Evolutionary conservation across 495 filamentous ascomycete genomes (phyloP).

Genomic region (Penicillium waksmanii): DNA sequence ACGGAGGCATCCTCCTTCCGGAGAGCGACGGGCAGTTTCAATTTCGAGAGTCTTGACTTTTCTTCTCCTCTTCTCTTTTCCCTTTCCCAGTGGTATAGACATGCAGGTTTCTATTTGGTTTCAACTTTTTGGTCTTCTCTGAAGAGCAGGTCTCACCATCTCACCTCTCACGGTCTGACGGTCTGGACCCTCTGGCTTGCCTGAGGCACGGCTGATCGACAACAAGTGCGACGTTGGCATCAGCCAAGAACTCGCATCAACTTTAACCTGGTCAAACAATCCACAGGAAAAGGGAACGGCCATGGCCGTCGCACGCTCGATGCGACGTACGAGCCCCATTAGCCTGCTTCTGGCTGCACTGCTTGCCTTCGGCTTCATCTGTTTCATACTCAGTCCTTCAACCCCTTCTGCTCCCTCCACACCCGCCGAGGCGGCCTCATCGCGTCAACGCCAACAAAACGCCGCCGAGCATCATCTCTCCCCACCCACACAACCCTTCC

Average conservation of each 20-base stretch:
- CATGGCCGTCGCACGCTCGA: slow-evolving; percentile 60
- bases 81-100: not conserved
- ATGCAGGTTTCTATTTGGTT: not conserved
- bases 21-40: not conserved
- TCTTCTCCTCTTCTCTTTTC: not conserved
- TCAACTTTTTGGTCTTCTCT: not conserved
- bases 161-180: not conserved
- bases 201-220: slow-evolving; percentile 5
- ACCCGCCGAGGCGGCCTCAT: slow-evolving; percentile 30
- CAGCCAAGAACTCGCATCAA: slow-evolving; percentile 20
- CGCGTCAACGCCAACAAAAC: slow-evolving; percentile 54
- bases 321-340: slow-evolving; percentile 70
- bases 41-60: not conserved
- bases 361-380: slow-evolving; percentile 64
- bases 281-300: slow-evolving; percentile 20
- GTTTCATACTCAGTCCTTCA: slow-evolving; percentile 62
- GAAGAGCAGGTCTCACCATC: not conserved
- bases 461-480: slow-evolving; percentile 76
- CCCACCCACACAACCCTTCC: slow-evolving; percentile 82
- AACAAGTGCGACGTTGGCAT: not conserved
- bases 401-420: slow-evolving; percentile 39
- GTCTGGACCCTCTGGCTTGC: not conserved
- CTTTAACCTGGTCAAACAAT: not conserved
- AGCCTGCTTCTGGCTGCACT: slow-evolving; percentile 64
- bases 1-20: not conserved